phyloP scores from a whole-genome alignment of 2,329 filamentous ascomycete species.

The Sclerotinia borealis region DNA sequence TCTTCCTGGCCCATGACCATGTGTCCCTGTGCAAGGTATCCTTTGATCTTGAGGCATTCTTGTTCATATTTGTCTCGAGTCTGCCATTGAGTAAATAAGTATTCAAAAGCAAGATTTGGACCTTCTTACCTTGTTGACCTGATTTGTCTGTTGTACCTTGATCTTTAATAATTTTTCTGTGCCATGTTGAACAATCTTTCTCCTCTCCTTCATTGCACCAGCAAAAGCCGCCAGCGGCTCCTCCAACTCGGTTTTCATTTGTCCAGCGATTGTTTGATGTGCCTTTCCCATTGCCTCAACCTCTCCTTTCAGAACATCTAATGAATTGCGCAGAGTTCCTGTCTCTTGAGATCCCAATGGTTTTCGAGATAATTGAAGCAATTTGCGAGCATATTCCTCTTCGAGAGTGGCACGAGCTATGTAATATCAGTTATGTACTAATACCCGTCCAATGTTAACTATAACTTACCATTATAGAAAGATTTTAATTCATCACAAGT shows the following conservation, averaged over 20 bases:
- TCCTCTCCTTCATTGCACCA: slow-evolving; percentile 89
- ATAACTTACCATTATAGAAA: slow-evolving; percentile 71
- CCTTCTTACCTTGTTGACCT: slow-evolving; percentile 75
- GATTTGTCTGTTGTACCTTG: slow-evolving; percentile 84
- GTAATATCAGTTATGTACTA: background rate
- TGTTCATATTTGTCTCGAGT: slow-evolving; percentile 93
- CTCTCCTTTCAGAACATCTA: slow-evolving; percentile 84
- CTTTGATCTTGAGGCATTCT: slow-evolving; percentile 96
- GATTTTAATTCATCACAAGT: slow-evolving; percentile 89
- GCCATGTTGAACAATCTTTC: slow-evolving; percentile 91
- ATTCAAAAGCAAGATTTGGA: slow-evolving; percentile 12
- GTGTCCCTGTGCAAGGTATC: slow-evolving; percentile 94
- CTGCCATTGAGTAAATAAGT: slow-evolving; percentile 37
- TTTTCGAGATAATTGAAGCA: slow-evolving; percentile 80
- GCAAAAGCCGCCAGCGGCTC: slow-evolving; percentile 88
- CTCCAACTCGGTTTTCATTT: slow-evolving; percentile 95
- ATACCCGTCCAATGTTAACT: slow-evolving; percentile 25
- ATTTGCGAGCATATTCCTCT: slow-evolving; percentile 90
- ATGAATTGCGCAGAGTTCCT: slow-evolving; percentile 74
- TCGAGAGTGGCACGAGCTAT: slow-evolving; percentile 85
- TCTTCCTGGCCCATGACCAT: slow-evolving; percentile 99
- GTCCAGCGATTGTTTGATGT: slow-evolving; percentile 79
- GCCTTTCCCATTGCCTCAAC: slow-evolving; percentile 91
- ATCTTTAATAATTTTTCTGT: slow-evolving; percentile 92
- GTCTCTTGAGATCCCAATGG: slow-evolving; percentile 81